Evolutionary conservation across 2,329 filamentous ascomycete species (phyloP).

Genomic region (Cladophialophora exuberans): DNA sequence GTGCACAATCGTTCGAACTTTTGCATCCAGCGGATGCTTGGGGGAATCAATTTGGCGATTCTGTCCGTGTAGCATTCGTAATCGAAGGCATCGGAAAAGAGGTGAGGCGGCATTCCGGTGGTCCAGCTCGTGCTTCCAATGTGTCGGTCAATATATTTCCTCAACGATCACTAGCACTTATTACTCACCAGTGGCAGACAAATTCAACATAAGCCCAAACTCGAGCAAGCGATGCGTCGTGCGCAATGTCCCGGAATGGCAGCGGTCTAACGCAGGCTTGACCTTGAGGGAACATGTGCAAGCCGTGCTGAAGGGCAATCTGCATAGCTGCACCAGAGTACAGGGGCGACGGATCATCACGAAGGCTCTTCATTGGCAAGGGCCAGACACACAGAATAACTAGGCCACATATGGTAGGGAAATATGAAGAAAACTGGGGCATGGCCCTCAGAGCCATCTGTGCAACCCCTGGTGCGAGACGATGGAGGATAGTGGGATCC

Average conservation of each 20-base stretch:
- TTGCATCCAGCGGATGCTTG: slow-evolving; percentile 14
- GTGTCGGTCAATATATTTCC: no score
- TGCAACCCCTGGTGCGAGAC: slow-evolving; percentile 3
- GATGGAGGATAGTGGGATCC: slow-evolving; percentile 17
- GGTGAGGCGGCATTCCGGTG: slow-evolving; percentile 8
- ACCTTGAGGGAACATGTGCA: slow-evolving; percentile 2
- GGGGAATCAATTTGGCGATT: not conserved
- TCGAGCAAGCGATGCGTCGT: not conserved
- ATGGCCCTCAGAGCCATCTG: not conserved
- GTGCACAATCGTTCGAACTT: slow-evolving; percentile 9
- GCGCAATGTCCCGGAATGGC: not conserved
- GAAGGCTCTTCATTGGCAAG: slow-evolving; percentile 6
- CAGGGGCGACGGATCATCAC: slow-evolving; percentile 15
- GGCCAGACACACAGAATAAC: slow-evolving; percentile 21
- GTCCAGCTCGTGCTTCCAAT: no score
- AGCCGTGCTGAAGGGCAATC: slow-evolving; percentile 13
- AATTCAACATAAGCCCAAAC: slow-evolving; percentile 14
- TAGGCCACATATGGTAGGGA: slow-evolving; percentile 13
- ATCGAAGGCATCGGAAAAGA: slow-evolving; percentile 12
- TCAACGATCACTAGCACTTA: not conserved
- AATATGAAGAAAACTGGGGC: not conserved
- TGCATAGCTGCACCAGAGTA: slow-evolving; percentile 13
- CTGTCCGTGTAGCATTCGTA: not conserved
- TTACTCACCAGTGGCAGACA: slow-evolving; percentile 13
- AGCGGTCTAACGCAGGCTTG: not conserved